Percentiles rank a stretch among this genome's conserved stretches.
Evolutionary conservation across 805 yeast genomes (phyloP).

Genomic region (Saccharomycopsis vini): DNA sequence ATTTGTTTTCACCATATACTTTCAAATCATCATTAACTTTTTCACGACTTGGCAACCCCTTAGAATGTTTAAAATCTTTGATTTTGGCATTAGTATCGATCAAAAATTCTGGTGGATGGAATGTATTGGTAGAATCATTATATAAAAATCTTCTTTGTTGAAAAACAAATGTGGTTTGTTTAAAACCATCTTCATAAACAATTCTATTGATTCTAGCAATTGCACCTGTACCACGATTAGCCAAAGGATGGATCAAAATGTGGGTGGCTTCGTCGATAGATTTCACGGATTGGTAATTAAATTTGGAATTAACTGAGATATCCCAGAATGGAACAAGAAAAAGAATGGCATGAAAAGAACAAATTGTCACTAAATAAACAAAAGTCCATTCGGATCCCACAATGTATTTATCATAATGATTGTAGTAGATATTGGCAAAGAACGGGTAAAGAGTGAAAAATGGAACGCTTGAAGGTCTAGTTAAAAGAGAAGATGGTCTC

Average conservation of each 20-base stretch:
- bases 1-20: constrained; percentile 74
- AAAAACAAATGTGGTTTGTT: constrained; percentile 66
- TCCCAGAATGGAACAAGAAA: constrained; percentile 95
- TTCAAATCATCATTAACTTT: constrained; percentile 35
- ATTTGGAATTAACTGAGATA: constrained; percentile 54
- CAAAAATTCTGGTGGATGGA: constrained; percentile 72
- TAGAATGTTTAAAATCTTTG: constrained; percentile 41
- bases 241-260: constrained; percentile 69
- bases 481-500: constrained; percentile 11
- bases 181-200: constrained; percentile 44
- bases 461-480: constrained; percentile 11
- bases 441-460: constrained; percentile 16
- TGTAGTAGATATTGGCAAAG: constrained; percentile 16
- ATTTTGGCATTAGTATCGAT: constrained; percentile 49
- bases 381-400: constrained; percentile 95
- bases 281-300: constrained; percentile 54
- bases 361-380: constrained; percentile 66
- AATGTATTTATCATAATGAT: constrained; percentile 64
- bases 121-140: constrained; percentile 42
- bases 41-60: constrained; percentile 26
- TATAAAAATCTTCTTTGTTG: constrained; percentile 88
- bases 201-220: constrained; percentile 57
- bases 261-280: constrained; percentile 56
- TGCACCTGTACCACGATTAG: constrained; percentile 80
- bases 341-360: constrained; percentile 65